Evolutionary conservation across 352 stramenopile species (phyloP), one percentile per base, ranked within the genome.

Genomic region (Globisporangium lucens): DNA sequence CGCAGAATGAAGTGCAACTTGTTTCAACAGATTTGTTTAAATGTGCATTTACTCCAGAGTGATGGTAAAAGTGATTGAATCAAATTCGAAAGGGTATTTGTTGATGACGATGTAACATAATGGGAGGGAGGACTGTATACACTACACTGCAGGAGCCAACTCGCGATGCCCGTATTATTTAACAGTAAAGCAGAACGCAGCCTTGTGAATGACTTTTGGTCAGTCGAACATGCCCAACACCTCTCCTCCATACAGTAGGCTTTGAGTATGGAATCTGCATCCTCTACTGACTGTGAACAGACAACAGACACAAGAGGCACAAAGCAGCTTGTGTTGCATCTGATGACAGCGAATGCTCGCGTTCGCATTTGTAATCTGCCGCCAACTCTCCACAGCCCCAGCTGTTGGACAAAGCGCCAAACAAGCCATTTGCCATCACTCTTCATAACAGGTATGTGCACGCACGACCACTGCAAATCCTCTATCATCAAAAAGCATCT

Each of bases 311-410:
- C 46, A 27, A 27, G 46, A n/a, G 15, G 6, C 17, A 12, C 46
- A 24, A 52, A 52, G 46, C 47, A 55, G 22, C 20, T 55, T 22
- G 47, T 29, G 47, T 29, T 56, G 22, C 22, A 29, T 29, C 24
- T 58, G 53, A 43, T 59, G 15, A 59, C 41, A 47, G 15, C 6
- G 53, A 20, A 41, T 59, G 30, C 55, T 29, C 35, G 20, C 36
- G 30, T 30, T 56, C 51, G 13, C 52, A 35, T 61, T 29, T 61
- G 55, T 46, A 61, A 61, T 29, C 55, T 43, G 55, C 55, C 8
- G 36, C 15, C 55, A 43, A 27, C 30, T 47, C 30, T 46, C 55
- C 8, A 1, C 30, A 15, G 3, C 7, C 9, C 30, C 55, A 61
- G 55, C 55, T 61, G 55, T 35, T 27, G 29, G 17, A 38, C 55